phyloP scores from a whole-genome alignment of 768 basidiomycete genomes.

The Cantharellus cinnabarinus region DNA sequence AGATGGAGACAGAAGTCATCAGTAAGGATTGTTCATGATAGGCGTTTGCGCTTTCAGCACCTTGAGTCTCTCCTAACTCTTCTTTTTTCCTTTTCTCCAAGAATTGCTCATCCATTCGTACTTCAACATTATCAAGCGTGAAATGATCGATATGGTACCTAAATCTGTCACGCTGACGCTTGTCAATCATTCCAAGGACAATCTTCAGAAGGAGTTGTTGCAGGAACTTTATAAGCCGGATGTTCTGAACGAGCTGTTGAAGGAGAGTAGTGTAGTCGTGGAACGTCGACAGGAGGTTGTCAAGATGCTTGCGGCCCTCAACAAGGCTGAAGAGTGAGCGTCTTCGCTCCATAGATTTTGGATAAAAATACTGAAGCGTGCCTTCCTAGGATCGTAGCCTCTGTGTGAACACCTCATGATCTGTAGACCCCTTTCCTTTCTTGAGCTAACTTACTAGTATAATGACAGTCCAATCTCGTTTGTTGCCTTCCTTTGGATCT shows the following conservation, averaged over 20 bases:
- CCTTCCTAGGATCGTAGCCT: too few species aligned
- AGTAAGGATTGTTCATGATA: conserved; percentile 37
- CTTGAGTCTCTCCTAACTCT: not conserved
- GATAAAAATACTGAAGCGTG: too few species aligned
- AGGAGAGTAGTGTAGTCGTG: conserved; percentile 82
- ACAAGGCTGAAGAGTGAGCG: conserved; percentile 88
- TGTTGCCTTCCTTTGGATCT: too few species aligned
- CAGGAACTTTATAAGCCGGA: conserved; percentile 97
- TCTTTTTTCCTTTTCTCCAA: conserved; percentile 14
- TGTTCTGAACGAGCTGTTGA: conserved; percentile 81
- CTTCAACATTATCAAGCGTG: conserved; percentile 96
- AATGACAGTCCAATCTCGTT: too few species aligned
- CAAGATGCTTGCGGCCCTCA: conserved; percentile 81
- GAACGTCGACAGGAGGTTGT: conserved; percentile 84
- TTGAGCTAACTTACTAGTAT: too few species aligned
- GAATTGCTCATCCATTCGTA: conserved; percentile 93
- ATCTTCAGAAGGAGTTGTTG: conserved; percentile 79
- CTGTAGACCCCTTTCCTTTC: too few species aligned
- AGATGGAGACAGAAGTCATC: conserved; percentile 98
- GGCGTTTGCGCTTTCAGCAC: not conserved
- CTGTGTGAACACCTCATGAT: too few species aligned
- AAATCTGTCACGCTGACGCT: conserved; percentile 89
- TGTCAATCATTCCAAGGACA: conserved; percentile 83
- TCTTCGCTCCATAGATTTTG: conserved; percentile 1
- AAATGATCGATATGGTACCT: conserved; percentile 99